Evolutionary conservation across 129 eudicot species (phyloP).

Genomic region (Tagetes erecta): DNA sequence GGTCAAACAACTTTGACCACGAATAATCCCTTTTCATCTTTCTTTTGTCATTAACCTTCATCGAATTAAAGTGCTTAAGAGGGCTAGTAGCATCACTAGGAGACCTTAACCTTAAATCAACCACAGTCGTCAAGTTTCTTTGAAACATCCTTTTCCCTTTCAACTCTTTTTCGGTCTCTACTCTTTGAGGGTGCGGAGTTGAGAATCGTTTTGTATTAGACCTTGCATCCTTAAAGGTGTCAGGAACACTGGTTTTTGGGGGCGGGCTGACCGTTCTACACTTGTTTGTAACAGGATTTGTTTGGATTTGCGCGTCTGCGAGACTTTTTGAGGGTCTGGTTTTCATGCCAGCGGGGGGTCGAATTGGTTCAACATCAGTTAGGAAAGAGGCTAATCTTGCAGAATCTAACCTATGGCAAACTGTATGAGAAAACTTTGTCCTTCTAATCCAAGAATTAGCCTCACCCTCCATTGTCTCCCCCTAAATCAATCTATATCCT

Average conservation of each 20-base stretch:
- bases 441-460: conserved; percentile 88
- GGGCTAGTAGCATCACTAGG: conserved; percentile 40
- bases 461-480: conserved; percentile 58
- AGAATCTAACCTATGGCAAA: conserved; percentile 73
- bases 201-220: conserved; percentile 58
- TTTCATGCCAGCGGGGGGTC: conserved; percentile 35
- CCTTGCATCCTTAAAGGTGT: conserved; percentile 77
- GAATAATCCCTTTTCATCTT: conserved; percentile 59
- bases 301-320: conserved; percentile 37
- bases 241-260: conserved; percentile 50
- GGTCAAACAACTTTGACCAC: conserved; percentile 85
- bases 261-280: conserved; percentile 71
- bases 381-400: conserved; percentile 50
- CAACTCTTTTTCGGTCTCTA: conserved; percentile 51
- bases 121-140: conserved; percentile 29
- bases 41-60: conserved; percentile 44
- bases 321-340: conserved; percentile 37
- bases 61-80: conserved; percentile 46
- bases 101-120: conserved; percentile 38
- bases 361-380: conserved; percentile 39
- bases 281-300: conserved; percentile 53
- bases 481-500: conserved; percentile 11
- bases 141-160: conserved; percentile 40
- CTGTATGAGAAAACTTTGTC: conserved; percentile 75
- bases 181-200: conserved; percentile 69